Evolutionary conservation across 2,329 filamentous ascomycete genomes (phyloP), one percentile per base, ranked within the genome.

Genomic region (Clonostachys solani): DNA sequence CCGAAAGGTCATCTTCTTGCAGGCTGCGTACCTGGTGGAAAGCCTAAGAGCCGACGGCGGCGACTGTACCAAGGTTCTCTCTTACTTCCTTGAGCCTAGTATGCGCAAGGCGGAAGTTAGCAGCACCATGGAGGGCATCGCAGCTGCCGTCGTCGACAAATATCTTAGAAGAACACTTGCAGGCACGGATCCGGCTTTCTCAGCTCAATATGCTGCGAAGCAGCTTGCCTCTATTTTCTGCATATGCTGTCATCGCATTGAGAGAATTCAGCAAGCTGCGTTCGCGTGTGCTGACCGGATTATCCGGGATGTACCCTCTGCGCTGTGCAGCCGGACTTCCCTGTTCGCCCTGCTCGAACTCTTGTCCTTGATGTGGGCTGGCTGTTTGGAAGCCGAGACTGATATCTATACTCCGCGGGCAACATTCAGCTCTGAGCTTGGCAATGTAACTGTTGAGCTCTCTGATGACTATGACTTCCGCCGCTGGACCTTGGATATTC

Each of bases 71-170:
- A 90, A 92, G 60, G 86, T 91, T 5, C 72, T 97, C 40, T 86
- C 84, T 0, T 99, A 99, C 67, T 99, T 97, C 66, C 73, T 95
- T n/a, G 94, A 99, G 59, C 91, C 91, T 6, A 92, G 89, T 56
- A 86, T 86, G 80, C 76, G 81, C 36, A 78, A 73, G 49, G 76
- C 76, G 12, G 81, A 85, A 45, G 79, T 85, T 45, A 82, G 77
- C 61, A 80, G 70, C 55, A 77, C 77, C 29, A 86, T 86, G 83
- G 81, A 84, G 52, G 78, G 78, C 9, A 77, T 86, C 49, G 75
- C 80, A 40, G 64, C 71, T n/a, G 80, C 82, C 13, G 86, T 91
- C 16, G 81, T 96, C 40, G 83, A 87, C 47, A 84, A 83, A 33
- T 99, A 97, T 62, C 68, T 97, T 45, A 73, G 75, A 33, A 89